Evolutionary conservation across 192 early-diverging fungal genomes (phyloP), one percentile per base, ranked within the genome.

Genomic region (Linnemannia elongata): DNA sequence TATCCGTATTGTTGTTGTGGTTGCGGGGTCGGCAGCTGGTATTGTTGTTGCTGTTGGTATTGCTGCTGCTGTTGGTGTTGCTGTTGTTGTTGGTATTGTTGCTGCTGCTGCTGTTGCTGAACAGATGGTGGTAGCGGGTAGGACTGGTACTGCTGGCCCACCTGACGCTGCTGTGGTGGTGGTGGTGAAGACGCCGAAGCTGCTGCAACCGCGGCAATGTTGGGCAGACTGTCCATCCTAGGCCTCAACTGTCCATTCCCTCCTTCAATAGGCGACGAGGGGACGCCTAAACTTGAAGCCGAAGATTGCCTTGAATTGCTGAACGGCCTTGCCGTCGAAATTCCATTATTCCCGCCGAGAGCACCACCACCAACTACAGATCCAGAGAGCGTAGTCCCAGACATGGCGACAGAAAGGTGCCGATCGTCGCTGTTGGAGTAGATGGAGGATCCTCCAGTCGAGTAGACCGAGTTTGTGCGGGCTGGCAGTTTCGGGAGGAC

Each of bases 1-100:
- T 55, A 45, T 86, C 82, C 74, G 83, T 73, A 41, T 82, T 88
- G 60, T 80, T 76, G 55, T 80, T 88, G 76, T 85, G 89, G 77
- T 71, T 90, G 89, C 85, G 55, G 55, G 2, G 55, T 27, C 0
- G 55, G 55, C 24, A 60, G 55, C 4, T 60, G 55, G 55, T 60
- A 60, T 66, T 89, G 68, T 83, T 47, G 79, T 20, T 54, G 69
- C 22, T 72, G 49, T 24, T 72, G 41, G 45, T 57, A 55, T 36
- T 60, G 78, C n/a, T 55, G 47, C 4, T 68, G 47, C 13, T 76
- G 47, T 2, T 77, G 66, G 7, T 13, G 66, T 63, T 47, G 75
- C 9, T 42, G 39, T 4, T 77, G 60, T 22, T 79, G 70, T 17
- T 79, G 70, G 0, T 71, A 27, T 13, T 79, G 78, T 36, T 79